phyloP scores from a whole-genome alignment of 106 monocot species.

The Acanthochlamys bracteata region DNA sequence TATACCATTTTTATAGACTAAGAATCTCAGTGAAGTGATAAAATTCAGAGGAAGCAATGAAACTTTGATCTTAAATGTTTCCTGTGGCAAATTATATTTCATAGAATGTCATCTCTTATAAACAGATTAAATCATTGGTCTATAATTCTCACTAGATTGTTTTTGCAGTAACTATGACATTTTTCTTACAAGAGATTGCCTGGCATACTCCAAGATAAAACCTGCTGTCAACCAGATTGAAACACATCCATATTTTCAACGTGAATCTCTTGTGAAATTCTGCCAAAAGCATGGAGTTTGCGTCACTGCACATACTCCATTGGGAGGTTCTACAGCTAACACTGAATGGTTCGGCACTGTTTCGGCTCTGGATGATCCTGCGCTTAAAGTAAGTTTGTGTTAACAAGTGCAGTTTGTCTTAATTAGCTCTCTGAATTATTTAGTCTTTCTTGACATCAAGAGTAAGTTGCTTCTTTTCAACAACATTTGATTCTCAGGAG shows the following conservation, averaged over 20 bases:
- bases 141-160: too few relatives aligned
- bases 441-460: too few relatives aligned
- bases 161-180: slow-evolving; percentile 88
- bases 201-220: slow-evolving; percentile 87
- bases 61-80: too few relatives aligned
- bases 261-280: slow-evolving; percentile 93
- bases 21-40: too few relatives aligned
- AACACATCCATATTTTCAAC: slow-evolving; percentile 92
- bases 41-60: too few relatives aligned
- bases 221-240: slow-evolving; percentile 96
- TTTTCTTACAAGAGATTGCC: slow-evolving; percentile 91
- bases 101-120: too few relatives aligned
- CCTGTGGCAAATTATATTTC: too few relatives aligned
- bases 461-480: too few relatives aligned
- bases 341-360: slow-evolving; percentile 78
- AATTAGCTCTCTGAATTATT: too few relatives aligned
- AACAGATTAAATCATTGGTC: too few relatives aligned
- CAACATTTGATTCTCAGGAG: slow-evolving; percentile 26
- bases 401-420: too few relatives aligned
- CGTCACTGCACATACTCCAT: slow-evolving; percentile 91
- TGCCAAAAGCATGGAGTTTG: slow-evolving; percentile 87
- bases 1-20: too few relatives aligned
- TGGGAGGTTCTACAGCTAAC: slow-evolving; percentile 83
- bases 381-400: slow-evolving; percentile 60
- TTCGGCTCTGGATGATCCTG: slow-evolving; percentile 79